These are phyloP conservation scores for Monotropa hypopitys DNA, from an alignment of 179 eudicot genomes.

Conservation along the genomic window DNA sequence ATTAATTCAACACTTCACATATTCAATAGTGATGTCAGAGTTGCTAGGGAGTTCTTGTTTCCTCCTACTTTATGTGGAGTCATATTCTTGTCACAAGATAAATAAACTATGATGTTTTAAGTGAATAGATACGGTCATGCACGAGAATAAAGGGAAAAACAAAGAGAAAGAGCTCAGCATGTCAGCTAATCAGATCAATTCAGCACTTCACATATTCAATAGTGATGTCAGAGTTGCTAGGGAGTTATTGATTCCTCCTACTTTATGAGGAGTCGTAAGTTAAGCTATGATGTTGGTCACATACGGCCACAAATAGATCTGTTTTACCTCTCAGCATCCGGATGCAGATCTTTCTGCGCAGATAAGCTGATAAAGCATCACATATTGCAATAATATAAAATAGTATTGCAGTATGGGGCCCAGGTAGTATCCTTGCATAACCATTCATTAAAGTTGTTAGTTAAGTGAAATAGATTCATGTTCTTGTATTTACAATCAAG, in stretches of 20 bases:
- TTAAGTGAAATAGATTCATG: no score
- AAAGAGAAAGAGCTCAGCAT: neutral
- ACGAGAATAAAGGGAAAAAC: neutral
- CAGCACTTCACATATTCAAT: neutral
- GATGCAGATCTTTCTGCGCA: neutral
- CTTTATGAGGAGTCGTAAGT: neutral
- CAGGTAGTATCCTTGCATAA: neutral
- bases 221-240: neutral
- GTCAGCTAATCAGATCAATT: neutral
- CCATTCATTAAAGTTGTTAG: no score
- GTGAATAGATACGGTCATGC: neutral
- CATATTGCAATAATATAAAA: neutral
- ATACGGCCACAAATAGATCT: neutral
- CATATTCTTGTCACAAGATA: neutral
- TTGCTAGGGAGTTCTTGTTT: neutral
- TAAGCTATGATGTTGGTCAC: neutral
- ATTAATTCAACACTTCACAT: neutral
- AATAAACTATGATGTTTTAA: no score
- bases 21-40: neutral
- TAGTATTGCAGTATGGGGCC: neutral
- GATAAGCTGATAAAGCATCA: neutral
- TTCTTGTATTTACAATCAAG: no score
- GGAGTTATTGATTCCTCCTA: neutral
- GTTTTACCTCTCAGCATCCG: neutral
- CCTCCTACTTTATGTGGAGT: neutral